A percentile compares a stretch with the other conserved stretches of the same genome.
phyloP scores from a whole-genome alignment of 2,329 filamentous ascomycete species.

The Macrophomina pseudophaseolina region DNA sequence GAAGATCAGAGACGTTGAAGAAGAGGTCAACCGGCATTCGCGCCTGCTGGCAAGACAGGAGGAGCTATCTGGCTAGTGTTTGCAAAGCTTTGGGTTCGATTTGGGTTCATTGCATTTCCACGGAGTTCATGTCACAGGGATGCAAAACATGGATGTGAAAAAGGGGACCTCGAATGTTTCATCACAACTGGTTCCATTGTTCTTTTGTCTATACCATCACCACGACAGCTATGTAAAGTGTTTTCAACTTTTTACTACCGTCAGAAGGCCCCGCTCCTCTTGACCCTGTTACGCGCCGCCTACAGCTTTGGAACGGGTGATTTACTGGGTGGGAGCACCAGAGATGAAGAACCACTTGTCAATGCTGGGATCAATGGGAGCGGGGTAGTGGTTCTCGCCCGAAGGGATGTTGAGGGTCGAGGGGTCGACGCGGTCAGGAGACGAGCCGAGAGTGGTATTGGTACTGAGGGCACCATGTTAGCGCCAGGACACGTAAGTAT shows the following conservation, averaged over 20 bases:
- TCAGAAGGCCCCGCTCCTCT: neutral
- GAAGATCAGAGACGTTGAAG: constrained; percentile 83
- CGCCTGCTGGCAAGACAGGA: constrained; percentile 80
- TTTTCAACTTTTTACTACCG: constrained; percentile 14
- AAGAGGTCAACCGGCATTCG: constrained; percentile 90
- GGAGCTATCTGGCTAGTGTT: constrained; percentile 63
- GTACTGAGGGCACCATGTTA: constrained; percentile 58
- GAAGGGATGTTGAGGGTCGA: constrained; percentile 76
- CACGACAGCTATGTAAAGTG: constrained; percentile 22
- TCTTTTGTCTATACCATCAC: constrained; percentile 28
- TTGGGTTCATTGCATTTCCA: constrained; percentile 25
- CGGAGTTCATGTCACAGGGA: constrained; percentile 24
- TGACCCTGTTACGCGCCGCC: constrained; percentile 9
- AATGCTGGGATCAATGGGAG: constrained; percentile 92
- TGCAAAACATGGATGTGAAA: neutral
- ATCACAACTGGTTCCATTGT: constrained; percentile 17
- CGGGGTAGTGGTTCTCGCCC: constrained; percentile 79
- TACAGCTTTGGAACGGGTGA: neutral
- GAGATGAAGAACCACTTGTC: constrained; percentile 99
- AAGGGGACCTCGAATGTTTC: neutral
- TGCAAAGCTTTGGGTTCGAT: neutral
- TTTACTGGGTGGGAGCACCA: constrained; percentile 72
- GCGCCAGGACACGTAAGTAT: constrained; percentile 37
- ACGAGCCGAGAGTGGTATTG: constrained; percentile 79
- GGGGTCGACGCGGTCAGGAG: constrained; percentile 71